Conservation (phyloP, 768 basidiomycete species). For the Punctularia strigosozonata region DNA sequence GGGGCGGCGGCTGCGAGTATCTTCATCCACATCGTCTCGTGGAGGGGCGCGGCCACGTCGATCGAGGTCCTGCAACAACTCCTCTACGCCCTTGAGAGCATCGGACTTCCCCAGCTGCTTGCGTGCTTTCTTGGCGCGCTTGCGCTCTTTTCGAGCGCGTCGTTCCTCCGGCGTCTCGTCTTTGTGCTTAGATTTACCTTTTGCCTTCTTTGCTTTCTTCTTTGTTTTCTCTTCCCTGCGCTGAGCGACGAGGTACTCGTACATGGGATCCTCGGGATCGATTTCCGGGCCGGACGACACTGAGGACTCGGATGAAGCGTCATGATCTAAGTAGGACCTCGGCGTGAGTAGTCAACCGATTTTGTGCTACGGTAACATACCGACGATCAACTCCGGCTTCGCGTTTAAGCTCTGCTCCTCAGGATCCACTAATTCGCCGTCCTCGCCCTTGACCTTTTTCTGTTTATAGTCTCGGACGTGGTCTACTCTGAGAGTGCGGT, state of each 20-base stretch:
- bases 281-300: constrained; percentile 54
- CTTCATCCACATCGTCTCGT: too few relatives aligned
- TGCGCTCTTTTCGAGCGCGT: constrained; percentile 61
- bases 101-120: constrained; percentile 43
- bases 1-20: too few relatives aligned
- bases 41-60: too few relatives aligned
- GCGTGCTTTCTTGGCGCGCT: constrained; percentile 52
- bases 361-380: too few relatives aligned
- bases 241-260: constrained; percentile 76
- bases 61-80: constrained; percentile 42
- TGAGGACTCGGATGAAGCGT: constrained; percentile 51
- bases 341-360: constrained; percentile 1
- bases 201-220: constrained; percentile 46
- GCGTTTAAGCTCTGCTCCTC: constrained; percentile 87
- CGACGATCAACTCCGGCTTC: constrained; percentile 57
- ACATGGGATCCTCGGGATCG: constrained; percentile 97
- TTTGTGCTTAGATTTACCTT: constrained; percentile 53
- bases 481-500: constrained; percentile 81
- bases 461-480: constrained; percentile 92
- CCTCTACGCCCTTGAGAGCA: constrained; percentile 55
- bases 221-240: constrained; percentile 57
- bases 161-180: constrained; percentile 76
- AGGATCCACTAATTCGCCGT: constrained; percentile 76
- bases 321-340: constrained; percentile 29
- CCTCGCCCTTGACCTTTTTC: constrained; percentile 61